phyloP scores from a whole-genome alignment of 495 filamentous ascomycete genomes.

The Hypoxylon cercidicola region DNA sequence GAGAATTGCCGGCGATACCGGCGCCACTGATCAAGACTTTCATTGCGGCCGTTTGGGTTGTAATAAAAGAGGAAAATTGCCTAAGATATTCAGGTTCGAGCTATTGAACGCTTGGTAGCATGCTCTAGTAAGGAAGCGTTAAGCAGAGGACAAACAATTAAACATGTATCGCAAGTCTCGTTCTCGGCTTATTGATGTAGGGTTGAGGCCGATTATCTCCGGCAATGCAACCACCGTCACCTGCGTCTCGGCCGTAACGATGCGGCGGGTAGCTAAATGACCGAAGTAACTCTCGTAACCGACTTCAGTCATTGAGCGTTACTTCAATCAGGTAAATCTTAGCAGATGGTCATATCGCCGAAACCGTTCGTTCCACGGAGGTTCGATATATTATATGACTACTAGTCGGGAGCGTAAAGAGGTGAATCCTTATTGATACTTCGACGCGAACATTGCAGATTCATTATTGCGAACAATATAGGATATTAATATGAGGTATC shows the following conservation, averaged over 20 bases:
- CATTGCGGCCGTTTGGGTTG: conserved; percentile 11
- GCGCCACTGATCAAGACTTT: conserved; percentile 63
- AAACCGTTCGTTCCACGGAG: too few relatives aligned
- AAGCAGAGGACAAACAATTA: neutral
- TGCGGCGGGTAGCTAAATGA: neutral
- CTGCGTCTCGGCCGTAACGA: conserved; percentile 17
- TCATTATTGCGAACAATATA: neutral
- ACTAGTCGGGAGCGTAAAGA: too few relatives aligned
- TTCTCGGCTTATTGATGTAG: neutral
- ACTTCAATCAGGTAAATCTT: too few relatives aligned
- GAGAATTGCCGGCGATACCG: conserved; percentile 53
- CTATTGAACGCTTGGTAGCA: too few relatives aligned
- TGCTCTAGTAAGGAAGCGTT: too few relatives aligned
- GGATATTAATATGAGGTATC: too few relatives aligned
- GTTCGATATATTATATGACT: too few relatives aligned
- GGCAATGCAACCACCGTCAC: neutral
- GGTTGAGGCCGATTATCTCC: conserved; percentile 24
- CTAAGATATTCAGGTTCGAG: neutral
- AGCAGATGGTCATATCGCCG: too few relatives aligned
- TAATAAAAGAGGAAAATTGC: neutral
- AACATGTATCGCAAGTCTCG: neutral
- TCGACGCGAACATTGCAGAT: neutral
- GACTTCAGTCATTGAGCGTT: neutral
- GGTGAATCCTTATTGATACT: too few relatives aligned
- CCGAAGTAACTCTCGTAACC: neutral